Evolutionary conservation across 1,284 basidiomycete genomes (phyloP).

Genomic region (Ustilago shanxiensis): DNA sequence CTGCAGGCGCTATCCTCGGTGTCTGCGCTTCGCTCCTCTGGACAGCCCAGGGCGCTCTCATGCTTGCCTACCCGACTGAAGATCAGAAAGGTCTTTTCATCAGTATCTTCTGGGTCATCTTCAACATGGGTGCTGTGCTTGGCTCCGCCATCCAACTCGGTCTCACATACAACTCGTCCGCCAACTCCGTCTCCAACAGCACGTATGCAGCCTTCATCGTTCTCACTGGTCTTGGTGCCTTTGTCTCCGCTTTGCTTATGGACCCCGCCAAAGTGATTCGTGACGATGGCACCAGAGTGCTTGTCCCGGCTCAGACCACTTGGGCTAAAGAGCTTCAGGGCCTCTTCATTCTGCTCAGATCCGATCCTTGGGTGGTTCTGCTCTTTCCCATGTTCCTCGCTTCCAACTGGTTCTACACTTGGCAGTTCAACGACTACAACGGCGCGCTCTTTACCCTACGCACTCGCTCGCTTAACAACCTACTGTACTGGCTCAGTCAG

Average conservation of each 20-base stretch:
- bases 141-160: constrained; percentile 77
- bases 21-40: constrained; percentile 82
- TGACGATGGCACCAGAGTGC: constrained; percentile 55
- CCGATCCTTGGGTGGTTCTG: constrained; percentile 60
- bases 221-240: constrained; percentile 56
- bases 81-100: constrained; percentile 79
- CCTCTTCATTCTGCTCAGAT: constrained; percentile 47
- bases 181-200: constrained; percentile 51
- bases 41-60: constrained; percentile 79
- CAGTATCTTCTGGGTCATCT: constrained; percentile 78
- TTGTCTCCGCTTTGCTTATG: constrained; percentile 44
- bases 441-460: constrained; percentile 57
- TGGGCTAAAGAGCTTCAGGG: constrained; percentile 59
- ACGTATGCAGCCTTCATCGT: constrained; percentile 59
- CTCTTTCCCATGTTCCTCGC: constrained; percentile 62
- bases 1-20: constrained; percentile 83
- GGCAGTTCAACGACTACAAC: constrained; percentile 62
- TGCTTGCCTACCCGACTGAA: constrained; percentile 83
- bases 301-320: constrained; percentile 51
- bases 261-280: constrained; percentile 55
- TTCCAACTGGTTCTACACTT: constrained; percentile 65
- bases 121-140: constrained; percentile 79
- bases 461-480: constrained; percentile 70
- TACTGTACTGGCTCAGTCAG: constrained; percentile 71
- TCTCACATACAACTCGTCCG: constrained; percentile 52